Base-by-base conservation (phyloP, 2,329 filamentous ascomycete genomes). In the Annulohypoxylon truncatum region DNA sequence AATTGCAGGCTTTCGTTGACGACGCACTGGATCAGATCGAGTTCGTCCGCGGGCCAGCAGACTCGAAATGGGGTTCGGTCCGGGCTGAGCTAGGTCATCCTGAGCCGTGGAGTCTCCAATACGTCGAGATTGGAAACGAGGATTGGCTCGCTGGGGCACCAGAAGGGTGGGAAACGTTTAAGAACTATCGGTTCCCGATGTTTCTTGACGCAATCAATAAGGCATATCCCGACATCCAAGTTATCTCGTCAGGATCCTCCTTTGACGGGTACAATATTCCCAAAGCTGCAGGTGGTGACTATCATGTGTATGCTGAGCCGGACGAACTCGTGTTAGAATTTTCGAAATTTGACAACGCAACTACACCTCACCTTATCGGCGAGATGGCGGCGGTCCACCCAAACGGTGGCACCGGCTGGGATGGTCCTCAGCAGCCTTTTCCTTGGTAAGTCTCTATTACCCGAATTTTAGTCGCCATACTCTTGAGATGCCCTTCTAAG, bases 51-150 rank as follows among this genome's bases (percentile, higher is more conserved):
- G 88, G 89, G 2, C 78, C 84, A 35, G 74, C 78, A 1, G 78
- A 81, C 47, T 86, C 86, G 1, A 82, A 81, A 22, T 90, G 85
- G 80, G 89, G 89, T 12, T 80, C 83, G 3, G 77, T 83, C 5
- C 86, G 89, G 15, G 87, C 87, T 5, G 77, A 83, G 44, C 81
- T 89, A 2, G 89, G 89, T 2, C 85, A 90, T 70, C 83, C 87
- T 0, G 81, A 87, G 63, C 89, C 89, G 0, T 91, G 87, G 78
- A 79, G 75, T 28, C 81, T 92, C 51, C 80, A 84, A 9, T 89
- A 85, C 70, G 86, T 91, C 58, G 89, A 91, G 76, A 78, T 91
- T 44, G 89, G 90, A 63, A 91, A 92, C 74, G 89, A 92, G 74
- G 89, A 92, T 71, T 86, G 85, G 80, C 82, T 90, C 3, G 83